A percentile compares a stretch with the other conserved stretches of the same genome.
phyloP scores from a whole-genome alignment of 768 basidiomycete species.

The Candolleomyces eurysporus region DNA sequence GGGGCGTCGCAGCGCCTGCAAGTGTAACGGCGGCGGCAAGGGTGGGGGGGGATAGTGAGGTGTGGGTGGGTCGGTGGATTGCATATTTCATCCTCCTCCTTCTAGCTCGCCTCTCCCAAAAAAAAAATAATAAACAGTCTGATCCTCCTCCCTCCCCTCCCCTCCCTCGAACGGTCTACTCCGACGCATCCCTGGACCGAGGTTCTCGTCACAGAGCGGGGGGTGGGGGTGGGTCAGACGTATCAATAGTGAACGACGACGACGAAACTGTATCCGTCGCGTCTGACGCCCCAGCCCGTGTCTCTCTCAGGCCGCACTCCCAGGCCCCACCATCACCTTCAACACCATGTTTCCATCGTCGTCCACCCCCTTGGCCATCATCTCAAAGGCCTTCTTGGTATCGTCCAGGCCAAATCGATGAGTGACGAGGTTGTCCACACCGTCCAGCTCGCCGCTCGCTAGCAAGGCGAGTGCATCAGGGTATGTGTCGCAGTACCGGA shows the following conservation, averaged over 20 bases:
- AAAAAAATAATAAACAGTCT: no score
- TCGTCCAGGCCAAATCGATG: slow-evolving; percentile 70
- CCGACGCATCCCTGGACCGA: no score
- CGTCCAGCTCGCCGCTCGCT: slow-evolving; percentile 59
- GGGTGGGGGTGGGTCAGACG: neutral
- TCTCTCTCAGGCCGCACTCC: neutral
- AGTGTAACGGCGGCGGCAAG: no score
- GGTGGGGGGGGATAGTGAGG: no score
- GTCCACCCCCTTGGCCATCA: slow-evolving; percentile 74
- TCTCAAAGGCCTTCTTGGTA: slow-evolving; percentile 75
- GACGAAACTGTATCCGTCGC: neutral
- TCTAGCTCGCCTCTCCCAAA: no score
- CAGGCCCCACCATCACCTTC: slow-evolving; percentile 78
- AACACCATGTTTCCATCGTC: slow-evolving; percentile 79
- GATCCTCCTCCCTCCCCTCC: no score
- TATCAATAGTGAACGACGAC: neutral
- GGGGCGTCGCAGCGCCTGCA: no score
- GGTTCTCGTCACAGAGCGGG: no score
- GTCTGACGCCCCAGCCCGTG: neutral
- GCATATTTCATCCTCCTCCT: no score
- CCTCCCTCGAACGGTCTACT: no score
- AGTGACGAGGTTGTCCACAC: slow-evolving; percentile 74
- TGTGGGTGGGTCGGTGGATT: no score
- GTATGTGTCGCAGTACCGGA: slow-evolving; percentile 91
- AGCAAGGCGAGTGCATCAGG: slow-evolving; percentile 80